Conservation (phyloP, 148 eudicot genomes). For the Linanthus parryae region DNA sequence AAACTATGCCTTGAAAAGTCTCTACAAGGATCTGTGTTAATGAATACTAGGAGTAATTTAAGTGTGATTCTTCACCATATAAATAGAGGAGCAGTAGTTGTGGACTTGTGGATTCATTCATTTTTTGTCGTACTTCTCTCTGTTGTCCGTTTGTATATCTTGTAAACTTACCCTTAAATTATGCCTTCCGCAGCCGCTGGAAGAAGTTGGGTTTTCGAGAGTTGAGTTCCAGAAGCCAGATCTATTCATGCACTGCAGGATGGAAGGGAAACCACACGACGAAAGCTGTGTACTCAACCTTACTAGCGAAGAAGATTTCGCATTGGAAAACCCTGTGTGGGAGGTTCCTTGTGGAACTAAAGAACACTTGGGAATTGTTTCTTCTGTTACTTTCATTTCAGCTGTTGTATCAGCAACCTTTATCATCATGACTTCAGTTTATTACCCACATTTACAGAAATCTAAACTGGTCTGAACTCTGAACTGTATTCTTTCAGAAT, state of each 20-base stretch:
- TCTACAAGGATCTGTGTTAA: no score
- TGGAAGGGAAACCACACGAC: slow-evolving; percentile 12
- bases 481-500: not conserved
- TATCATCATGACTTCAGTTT: slow-evolving; percentile 44
- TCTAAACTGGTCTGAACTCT: slow-evolving; percentile 11
- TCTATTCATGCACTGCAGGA: slow-evolving; percentile 39
- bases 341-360: slow-evolving; percentile 63
- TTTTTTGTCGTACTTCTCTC: no score
- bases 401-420: slow-evolving; percentile 48
- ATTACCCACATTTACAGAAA: slow-evolving; percentile 17
- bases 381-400: slow-evolving; percentile 52
- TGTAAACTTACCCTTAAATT: no score
- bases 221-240: slow-evolving; percentile 62
- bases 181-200: slow-evolving; percentile 54
- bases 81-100: no score
- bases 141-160: no score
- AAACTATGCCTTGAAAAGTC: no score
- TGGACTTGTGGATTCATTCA: no score
- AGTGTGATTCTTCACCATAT: no score
- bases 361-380: slow-evolving; percentile 52
- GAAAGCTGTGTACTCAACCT: slow-evolving; percentile 29
- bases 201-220: slow-evolving; percentile 45
- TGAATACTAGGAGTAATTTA: no score
- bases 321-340: slow-evolving; percentile 33
- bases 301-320: slow-evolving; percentile 8